Base-by-base conservation (phyloP, 192 early-diverging fungal species). In the Chytriomyces confervae region DNA sequence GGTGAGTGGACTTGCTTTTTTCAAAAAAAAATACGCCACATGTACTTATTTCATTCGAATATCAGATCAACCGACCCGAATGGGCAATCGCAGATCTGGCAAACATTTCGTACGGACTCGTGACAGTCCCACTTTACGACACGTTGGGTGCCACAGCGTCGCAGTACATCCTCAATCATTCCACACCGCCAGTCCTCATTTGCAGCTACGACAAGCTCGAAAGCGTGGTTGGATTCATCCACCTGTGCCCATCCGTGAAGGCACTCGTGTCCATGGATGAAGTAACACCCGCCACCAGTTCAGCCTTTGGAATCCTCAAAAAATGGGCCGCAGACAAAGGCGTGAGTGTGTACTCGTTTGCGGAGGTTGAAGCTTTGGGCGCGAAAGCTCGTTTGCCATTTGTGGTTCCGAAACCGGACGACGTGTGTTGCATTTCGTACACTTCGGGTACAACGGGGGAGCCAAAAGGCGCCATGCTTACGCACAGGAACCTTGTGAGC, bases 81-180 rank as follows among this genome's bases (percentile, higher is more conserved):
- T 88, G 87, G 87, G 48, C 86, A 10, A 84, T 89, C 62, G 70
- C 86, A 16, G 86, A 87, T 51, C 57, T 74, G 49, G 71, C 62
- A 6, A 51, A 53, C 47, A 46, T 75, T 24, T 75, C 72, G n/a
- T 73, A 75, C 43, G 72, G 51, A 23, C 53, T 68, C 10, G 48
- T 75, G 18, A 90, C 89, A 20, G 95, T 97, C 36, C 91, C 97
- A 5, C 84, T 99, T 7, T 97, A 96, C 86, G 96, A 97, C 62
- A 93, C 97, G 2, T 82, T 97, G n/a, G 93, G 95, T 61, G 80
- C 82, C 5, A 86, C 93, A 8, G 89, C 92, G 1, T 84, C 95
- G 64, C 89, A 92, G 76, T 93, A 89, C 77, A 92, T 97, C 61
- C 85, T 97, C 36, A 93, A 93, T 78, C 94, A 97, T 77, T 83